A percentile compares a stretch with the other conserved stretches of the same genome.
phyloP scores from a whole-genome alignment of 164 flowering plant species.

The Vitis cinerea region DNA sequence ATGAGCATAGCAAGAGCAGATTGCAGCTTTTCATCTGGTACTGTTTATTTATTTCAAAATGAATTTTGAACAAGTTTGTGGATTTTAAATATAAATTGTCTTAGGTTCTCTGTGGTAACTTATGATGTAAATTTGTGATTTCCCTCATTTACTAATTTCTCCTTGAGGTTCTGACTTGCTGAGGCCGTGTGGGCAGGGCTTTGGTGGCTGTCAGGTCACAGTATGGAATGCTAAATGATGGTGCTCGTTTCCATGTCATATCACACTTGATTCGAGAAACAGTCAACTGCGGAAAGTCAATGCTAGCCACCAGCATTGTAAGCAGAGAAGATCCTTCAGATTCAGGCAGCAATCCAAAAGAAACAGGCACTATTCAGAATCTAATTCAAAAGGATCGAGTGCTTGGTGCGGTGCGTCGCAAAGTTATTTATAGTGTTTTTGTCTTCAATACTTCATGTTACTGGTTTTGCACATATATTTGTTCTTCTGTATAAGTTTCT shows the following conservation, averaged over 20 bases:
- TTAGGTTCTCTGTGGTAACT: neutral
- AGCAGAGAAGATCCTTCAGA: constrained; percentile 69
- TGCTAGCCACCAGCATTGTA: constrained; percentile 70
- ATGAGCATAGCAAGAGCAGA: constrained; percentile 88
- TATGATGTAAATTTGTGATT: neutral
- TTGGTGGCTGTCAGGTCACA: constrained; percentile 73
- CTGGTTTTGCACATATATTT: neutral
- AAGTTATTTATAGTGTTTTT: constrained; percentile 4
- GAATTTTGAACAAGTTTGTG: neutral
- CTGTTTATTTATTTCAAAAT: constrained; percentile 2
- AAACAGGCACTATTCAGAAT: constrained; percentile 58
- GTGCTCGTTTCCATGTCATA: constrained; percentile 87
- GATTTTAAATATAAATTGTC: neutral
- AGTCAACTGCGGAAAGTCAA: constrained; percentile 73
- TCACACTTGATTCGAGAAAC: constrained; percentile 91
- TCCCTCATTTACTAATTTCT: neutral
- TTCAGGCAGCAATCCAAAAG: constrained; percentile 48
- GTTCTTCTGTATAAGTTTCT: too few relatives aligned
- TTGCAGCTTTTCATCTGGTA: constrained; percentile 94
- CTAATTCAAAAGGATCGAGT: constrained; percentile 88
- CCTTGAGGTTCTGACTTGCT: constrained; percentile 8
- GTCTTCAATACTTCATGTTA: neutral
- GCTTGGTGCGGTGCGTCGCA: constrained; percentile 64
- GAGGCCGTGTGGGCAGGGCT: constrained; percentile 48
- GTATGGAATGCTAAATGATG: constrained; percentile 82